Conservation (phyloP, 176 grass and related monocot species). For the Carex scoparia region DNA sequence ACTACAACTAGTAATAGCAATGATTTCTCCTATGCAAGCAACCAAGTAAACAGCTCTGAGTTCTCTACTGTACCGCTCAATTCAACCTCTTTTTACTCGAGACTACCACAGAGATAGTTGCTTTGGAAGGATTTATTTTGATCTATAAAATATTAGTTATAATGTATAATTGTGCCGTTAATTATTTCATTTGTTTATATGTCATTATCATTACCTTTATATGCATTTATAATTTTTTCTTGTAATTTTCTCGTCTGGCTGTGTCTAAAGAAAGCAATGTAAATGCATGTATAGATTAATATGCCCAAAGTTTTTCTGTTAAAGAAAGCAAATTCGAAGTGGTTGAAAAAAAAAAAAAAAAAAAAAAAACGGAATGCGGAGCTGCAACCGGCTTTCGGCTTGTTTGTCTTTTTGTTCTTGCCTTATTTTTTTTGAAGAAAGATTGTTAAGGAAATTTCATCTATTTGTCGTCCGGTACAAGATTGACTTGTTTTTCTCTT, state of each 20-base stretch:
- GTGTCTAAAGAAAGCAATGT: neutral
- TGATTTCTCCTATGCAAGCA: neutral
- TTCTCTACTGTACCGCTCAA: slow-evolving; percentile 2
- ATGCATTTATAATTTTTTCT: neutral
- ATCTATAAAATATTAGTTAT: neutral
- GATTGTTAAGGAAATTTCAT: no score
- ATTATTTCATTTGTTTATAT: slow-evolving; percentile 20
- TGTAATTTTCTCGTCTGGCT: neutral
- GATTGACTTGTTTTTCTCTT: no score
- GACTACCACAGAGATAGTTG: neutral
- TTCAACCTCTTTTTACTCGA: neutral
- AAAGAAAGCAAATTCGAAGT: neutral
- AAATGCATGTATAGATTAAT: slow-evolving; percentile 7
- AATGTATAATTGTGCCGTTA: neutral
- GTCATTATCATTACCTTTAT: neutral
- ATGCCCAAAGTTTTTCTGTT: neutral
- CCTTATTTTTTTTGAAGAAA: no score
- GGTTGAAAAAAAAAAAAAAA: no score
- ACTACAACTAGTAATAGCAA: neutral
- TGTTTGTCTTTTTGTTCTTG: no score
- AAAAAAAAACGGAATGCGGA: no score
- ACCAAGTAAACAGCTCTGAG: slow-evolving; percentile 15
- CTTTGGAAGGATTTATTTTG: neutral
- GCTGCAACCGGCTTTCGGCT: no score
- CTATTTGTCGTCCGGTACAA: no score